Base-by-base conservation (phyloP, 495 filamentous ascomycete species). In the Cercophora sp. region DNA sequence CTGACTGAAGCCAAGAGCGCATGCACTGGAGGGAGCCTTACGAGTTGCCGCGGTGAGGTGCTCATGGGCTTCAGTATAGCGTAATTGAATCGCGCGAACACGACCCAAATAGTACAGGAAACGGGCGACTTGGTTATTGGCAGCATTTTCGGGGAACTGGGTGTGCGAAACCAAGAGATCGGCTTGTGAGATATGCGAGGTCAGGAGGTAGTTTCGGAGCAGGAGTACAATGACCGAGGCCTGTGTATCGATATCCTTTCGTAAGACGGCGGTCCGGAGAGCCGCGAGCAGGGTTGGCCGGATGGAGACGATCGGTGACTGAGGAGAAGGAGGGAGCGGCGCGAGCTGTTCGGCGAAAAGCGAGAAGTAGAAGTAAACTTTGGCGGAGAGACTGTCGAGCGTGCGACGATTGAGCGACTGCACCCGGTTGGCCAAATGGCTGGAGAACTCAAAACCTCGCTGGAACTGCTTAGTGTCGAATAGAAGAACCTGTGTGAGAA, bases 351-450 rank as follows among this genome's bases (percentile, higher is more conserved):
- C 93, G 69, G 84, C 87, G 76, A 96, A 96, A 49, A 97, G 74
- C 40, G 87, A 88, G 70, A 89, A 95, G 76, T 98, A 98, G 70
- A 96, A 97, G 79, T 97, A 98, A 50, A 93, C 89, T 65, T 91
- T 91, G 34, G 93, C 90, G 43, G 91, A 89, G 24, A 98, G 83
- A 36, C 91, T 88, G 64, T 98, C 93, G 53, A 98, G 74, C 13
- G 93, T 96, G 50, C 93, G 86, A 46, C 93, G 90, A 75, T 98
- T 98, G 55, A 93, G 74, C 27, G 83, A 76, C 56, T 95, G 91
- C 63, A 97, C 82, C 60, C 84, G 85, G 63, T 91, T 87, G 47
- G 90, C 85, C 35, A 96, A 76, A 54, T 79, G 78, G 18, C 77
- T 79, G 23, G 92, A 96, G 73, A 97, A 96, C 45, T 85, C 78